These are phyloP conservation scores for Neurospora discreta DNA, from an alignment of 495 filamentous ascomycete species.

Conservation along the genomic window DNA sequence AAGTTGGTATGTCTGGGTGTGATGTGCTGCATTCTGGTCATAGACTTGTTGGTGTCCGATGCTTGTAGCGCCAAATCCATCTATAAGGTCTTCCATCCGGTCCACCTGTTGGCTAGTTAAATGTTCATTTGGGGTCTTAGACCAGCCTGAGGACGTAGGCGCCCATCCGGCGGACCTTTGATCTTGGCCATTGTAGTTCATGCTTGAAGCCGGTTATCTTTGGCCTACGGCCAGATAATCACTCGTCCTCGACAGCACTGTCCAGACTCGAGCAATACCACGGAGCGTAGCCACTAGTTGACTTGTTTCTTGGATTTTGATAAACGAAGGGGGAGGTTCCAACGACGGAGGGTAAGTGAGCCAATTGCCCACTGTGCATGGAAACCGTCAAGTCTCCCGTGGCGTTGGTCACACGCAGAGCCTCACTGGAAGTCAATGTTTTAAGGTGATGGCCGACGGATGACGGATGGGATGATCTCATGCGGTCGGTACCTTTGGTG, in stretches of 20 bases:
- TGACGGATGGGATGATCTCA: background rate
- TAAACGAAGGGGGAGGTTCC: background rate
- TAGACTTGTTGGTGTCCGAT: background rate
- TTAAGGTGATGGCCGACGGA: background rate
- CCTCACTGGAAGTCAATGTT: background rate
- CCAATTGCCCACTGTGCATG: background rate
- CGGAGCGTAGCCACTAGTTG: background rate
- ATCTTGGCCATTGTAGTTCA: background rate
- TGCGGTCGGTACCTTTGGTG: background rate
- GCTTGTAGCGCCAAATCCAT: background rate
- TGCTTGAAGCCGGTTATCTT: background rate
- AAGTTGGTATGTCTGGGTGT: background rate
- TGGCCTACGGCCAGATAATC: background rate
- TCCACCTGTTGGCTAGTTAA: background rate
- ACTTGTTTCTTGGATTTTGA: background rate
- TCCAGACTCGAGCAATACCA: background rate
- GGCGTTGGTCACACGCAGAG: background rate
- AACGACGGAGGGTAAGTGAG: background rate
- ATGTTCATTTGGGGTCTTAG: background rate
- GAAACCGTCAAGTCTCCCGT: background rate
- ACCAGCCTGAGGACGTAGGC: background rate
- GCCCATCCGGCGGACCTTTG: background rate
- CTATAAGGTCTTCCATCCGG: conserved; percentile 1
- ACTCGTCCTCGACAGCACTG: background rate
- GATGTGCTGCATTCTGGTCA: background rate